These are phyloP conservation scores for Tolypocladium cylindrosporum DNA, from an alignment of 2,329 filamentous ascomycete species.

Conservation along the genomic window DNA sequence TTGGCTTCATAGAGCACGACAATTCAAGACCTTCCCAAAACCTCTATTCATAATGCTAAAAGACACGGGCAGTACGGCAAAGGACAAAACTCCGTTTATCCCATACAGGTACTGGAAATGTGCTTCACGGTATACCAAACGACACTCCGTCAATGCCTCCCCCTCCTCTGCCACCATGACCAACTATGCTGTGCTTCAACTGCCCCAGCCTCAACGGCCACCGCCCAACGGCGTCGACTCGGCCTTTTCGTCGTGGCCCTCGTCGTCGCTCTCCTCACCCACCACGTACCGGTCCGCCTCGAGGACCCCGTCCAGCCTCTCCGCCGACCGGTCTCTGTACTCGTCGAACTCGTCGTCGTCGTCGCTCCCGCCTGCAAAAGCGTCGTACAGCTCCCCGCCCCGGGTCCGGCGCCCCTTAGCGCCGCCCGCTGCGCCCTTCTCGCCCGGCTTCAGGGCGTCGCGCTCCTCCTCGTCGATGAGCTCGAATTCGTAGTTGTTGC, in stretches of 20 bases:
- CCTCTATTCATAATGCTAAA: neutral
- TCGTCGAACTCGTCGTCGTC: conserved; percentile 48
- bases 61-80: neutral
- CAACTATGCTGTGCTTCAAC: neutral
- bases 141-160: neutral
- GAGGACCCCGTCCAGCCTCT: conserved; percentile 14
- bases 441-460: conserved; percentile 39
- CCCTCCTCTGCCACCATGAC: neutral
- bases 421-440: conserved; percentile 31
- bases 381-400: conserved; percentile 91
- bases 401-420: conserved; percentile 42
- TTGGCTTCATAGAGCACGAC: neutral
- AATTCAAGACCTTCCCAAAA: neutral
- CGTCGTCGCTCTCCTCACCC: conserved; percentile 33
- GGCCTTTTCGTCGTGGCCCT: conserved; percentile 10
- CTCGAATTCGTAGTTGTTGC: conserved; percentile 89
- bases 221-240: conserved; percentile 15
- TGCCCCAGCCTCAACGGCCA: conserved; percentile 4
- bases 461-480: conserved; percentile 76
- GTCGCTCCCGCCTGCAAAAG: conserved; percentile 77
- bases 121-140: neutral
- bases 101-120: neutral
- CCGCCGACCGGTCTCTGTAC: conserved; percentile 28
- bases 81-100: neutral
- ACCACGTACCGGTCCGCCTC: conserved; percentile 37